These are phyloP conservation scores for Paxillus involutus DNA, from an alignment of 768 basidiomycete species.

Conservation along the genomic window DNA sequence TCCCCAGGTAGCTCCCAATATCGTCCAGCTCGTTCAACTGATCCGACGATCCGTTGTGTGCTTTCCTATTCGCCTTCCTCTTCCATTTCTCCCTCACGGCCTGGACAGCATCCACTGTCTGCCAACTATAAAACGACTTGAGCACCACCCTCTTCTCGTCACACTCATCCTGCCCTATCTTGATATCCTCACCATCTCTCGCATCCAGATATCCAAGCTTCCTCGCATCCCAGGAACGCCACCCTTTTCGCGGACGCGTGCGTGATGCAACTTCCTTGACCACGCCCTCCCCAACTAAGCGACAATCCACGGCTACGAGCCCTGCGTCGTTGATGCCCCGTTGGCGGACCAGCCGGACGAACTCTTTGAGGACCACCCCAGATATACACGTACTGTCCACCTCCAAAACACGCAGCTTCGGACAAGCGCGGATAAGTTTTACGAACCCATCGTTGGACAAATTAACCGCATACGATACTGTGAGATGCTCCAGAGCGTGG, in stretches of 20 bases:
- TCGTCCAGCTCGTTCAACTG: slow-evolving; percentile 31
- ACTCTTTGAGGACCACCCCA: slow-evolving; percentile 59
- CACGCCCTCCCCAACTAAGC: slow-evolving; percentile 58
- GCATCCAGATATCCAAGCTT: slow-evolving; percentile 70
- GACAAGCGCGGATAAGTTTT: slow-evolving; percentile 62
- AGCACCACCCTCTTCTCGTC: slow-evolving; percentile 70
- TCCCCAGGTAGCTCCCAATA: slow-evolving; percentile 21
- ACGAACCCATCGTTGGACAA: slow-evolving; percentile 65
- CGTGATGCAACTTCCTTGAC: slow-evolving; percentile 58
- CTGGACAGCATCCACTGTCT: slow-evolving; percentile 78
- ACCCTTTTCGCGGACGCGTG: slow-evolving; percentile 71
- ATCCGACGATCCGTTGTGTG: slow-evolving; percentile 35
- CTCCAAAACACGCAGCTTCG: slow-evolving; percentile 64
- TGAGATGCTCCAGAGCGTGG: slow-evolving; percentile 68
- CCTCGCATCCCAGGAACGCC: slow-evolving; percentile 72
- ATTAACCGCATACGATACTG: slow-evolving; percentile 64
- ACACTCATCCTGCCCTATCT: slow-evolving; percentile 79
- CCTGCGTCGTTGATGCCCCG: slow-evolving; percentile 51
- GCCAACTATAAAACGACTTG: slow-evolving; percentile 86
- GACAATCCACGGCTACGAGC: slow-evolving; percentile 76
- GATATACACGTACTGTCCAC: slow-evolving; percentile 79
- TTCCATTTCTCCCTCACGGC: slow-evolving; percentile 64
- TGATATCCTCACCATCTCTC: slow-evolving; percentile 64
- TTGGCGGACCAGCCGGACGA: slow-evolving; percentile 54
- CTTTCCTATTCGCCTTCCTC: slow-evolving; percentile 50